These are phyloP conservation scores for Mangifera indica DNA, from an alignment of 345 rosid species.

Conservation along the genomic window DNA sequence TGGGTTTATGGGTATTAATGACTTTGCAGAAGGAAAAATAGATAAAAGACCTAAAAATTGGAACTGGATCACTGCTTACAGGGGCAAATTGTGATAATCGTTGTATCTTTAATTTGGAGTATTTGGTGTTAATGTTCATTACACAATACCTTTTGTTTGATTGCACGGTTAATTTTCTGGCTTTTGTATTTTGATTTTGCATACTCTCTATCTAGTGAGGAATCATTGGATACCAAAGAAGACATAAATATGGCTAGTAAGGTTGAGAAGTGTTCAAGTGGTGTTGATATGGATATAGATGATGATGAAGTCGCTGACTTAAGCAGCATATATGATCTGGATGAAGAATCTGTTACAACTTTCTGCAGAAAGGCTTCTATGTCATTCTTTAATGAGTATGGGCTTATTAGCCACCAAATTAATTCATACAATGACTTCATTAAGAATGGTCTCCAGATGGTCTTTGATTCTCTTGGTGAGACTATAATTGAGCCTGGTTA, in stretches of 20 bases:
- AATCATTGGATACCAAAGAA: slow-evolving; percentile 18
- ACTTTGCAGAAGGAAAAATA: not conserved
- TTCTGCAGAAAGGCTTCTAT: slow-evolving; percentile 66
- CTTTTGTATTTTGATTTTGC: not conserved
- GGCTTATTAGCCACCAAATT: slow-evolving; percentile 81
- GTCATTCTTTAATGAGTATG: slow-evolving; percentile 62
- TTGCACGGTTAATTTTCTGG: not conserved
- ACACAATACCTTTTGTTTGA: not conserved
- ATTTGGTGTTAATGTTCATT: not conserved
- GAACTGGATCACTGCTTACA: not conserved
- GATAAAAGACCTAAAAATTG: not conserved
- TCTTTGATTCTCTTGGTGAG: slow-evolving; percentile 66
- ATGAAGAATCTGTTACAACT: slow-evolving; percentile 40
- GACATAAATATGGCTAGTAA: slow-evolving; percentile 24
- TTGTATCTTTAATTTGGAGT: not conserved
- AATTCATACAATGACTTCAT: slow-evolving; percentile 76
- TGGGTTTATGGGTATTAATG: too few relatives aligned
- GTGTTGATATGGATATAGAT: slow-evolving; percentile 31
- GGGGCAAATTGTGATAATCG: not conserved
- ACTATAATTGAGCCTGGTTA: slow-evolving; percentile 60
- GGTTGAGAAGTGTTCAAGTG: slow-evolving; percentile 22
- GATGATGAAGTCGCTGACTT: slow-evolving; percentile 34
- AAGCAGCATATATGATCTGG: slow-evolving; percentile 37
- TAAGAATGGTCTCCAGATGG: slow-evolving; percentile 57
- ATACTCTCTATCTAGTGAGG: slow-evolving; percentile 35